These are phyloP conservation scores for Lentinula guzmanii DNA, from an alignment of 768 basidiomycete genomes.

Conservation along the genomic window DNA sequence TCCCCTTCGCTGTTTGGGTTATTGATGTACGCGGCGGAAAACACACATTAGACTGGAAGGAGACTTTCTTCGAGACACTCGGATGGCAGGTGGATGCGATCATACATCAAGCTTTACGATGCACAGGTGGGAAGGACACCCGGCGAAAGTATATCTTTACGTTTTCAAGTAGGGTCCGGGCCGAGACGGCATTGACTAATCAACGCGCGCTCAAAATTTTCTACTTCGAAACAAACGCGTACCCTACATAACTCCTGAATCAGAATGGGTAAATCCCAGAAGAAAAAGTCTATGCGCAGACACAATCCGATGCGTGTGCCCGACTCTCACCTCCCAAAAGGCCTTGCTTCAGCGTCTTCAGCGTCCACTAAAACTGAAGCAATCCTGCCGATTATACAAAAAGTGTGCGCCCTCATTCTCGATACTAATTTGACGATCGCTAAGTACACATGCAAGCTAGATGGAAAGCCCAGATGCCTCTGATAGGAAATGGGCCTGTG, in stretches of 20 bases:
- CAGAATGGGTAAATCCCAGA: slow-evolving; percentile 89
- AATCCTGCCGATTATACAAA: slow-evolving; percentile 85
- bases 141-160: too few relatives aligned
- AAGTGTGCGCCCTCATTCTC: slow-evolving; percentile 40
- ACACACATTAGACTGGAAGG: too few relatives aligned
- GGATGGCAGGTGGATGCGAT: too few relatives aligned
- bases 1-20: too few relatives aligned
- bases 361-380: slow-evolving; percentile 72
- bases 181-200: not conserved
- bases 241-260: not conserved
- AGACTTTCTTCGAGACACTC: too few relatives aligned
- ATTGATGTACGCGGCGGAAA: too few relatives aligned
- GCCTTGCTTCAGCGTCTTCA: slow-evolving; percentile 68
- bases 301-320: slow-evolving; percentile 95
- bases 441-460: slow-evolving; percentile 27
- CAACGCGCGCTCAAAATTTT: not conserved
- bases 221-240: not conserved
- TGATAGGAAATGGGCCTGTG: slow-evolving; percentile 94
- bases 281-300: slow-evolving; percentile 75
- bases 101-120: too few relatives aligned
- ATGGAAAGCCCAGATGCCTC: slow-evolving; percentile 69
- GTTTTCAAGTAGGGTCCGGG: too few relatives aligned
- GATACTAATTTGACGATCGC: slow-evolving; percentile 7
- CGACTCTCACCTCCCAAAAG: slow-evolving; percentile 83
- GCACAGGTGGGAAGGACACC: too few relatives aligned